A percentile compares a stretch with the other conserved stretches of the same genome.
Conservation (phyloP, 352 stramenopile species). For the Halophytophthora polymorphica region DNA sequence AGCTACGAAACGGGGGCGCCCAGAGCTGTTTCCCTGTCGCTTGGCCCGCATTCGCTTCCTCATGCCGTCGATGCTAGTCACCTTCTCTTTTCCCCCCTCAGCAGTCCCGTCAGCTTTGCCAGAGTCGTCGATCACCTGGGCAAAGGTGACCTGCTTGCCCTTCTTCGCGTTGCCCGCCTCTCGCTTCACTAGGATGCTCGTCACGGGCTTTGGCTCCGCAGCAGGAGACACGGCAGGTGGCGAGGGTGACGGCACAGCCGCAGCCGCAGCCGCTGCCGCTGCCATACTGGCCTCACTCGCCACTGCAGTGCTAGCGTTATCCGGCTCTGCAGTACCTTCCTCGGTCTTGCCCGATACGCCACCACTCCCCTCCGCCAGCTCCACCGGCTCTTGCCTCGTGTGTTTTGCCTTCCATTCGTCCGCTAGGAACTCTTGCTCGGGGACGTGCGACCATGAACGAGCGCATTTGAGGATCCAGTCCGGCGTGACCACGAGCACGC, state of each 20-base stretch:
- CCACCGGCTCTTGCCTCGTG: constrained; percentile 17
- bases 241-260: constrained; percentile 4
- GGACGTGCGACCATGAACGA: constrained; percentile 57
- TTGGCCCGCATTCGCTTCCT: not conserved
- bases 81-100: constrained; percentile 17
- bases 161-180: constrained; percentile 17
- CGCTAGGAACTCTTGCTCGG: constrained; percentile 66
- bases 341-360: not conserved
- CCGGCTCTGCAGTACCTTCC: not conserved
- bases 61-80: not conserved
- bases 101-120: constrained; percentile 23
- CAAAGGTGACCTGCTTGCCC: constrained; percentile 67
- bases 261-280: constrained; percentile 9
- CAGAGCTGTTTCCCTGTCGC: constrained; percentile 3
- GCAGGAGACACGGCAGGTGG: constrained; percentile 2
- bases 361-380: constrained; percentile 6
- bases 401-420: constrained; percentile 61
- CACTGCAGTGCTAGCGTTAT: not conserved
- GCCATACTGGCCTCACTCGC: constrained; percentile 5
- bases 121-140: constrained; percentile 28
- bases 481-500: constrained; percentile 62
- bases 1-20: constrained; percentile 17
- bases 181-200: constrained; percentile 16
- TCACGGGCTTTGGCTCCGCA: constrained; percentile 14
- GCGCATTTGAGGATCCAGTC: constrained; percentile 83